Evolutionary conservation across 179 eudicot genomes (phyloP).

Genomic region (Camellia oleifera): DNA sequence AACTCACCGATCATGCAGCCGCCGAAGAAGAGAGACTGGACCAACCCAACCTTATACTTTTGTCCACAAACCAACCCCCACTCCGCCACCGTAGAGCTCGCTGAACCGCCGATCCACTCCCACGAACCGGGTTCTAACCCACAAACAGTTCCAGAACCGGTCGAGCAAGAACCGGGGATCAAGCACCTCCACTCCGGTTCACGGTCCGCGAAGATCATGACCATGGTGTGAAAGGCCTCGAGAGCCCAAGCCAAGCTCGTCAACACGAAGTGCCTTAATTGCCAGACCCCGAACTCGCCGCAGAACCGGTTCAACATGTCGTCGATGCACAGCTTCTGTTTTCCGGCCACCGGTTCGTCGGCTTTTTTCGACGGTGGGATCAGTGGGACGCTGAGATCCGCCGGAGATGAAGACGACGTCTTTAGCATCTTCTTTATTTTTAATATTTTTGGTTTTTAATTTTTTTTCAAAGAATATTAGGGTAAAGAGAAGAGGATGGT

Average conservation of each 20-base stretch:
- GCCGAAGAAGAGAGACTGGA: constrained; percentile 70
- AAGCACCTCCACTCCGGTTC: constrained; percentile 68
- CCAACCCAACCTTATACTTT: constrained; percentile 76
- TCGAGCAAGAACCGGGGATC: constrained; percentile 21
- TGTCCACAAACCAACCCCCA: constrained; percentile 66
- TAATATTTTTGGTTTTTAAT: too few species aligned
- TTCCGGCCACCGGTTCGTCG: not conserved
- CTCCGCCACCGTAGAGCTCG: constrained; percentile 61
- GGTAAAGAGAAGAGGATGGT: too few species aligned
- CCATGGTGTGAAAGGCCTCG: constrained; percentile 88
- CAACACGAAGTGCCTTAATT: constrained; percentile 57
- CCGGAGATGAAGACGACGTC: not conserved
- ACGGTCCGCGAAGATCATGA: constrained; percentile 82
- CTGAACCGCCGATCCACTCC: constrained; percentile 58
- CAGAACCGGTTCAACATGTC: constrained; percentile 60
- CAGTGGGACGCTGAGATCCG: constrained; percentile 19
- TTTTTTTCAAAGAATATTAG: too few species aligned
- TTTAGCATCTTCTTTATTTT: not conserved
- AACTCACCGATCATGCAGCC: constrained; percentile 77
- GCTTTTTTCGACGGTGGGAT: constrained; percentile 6
- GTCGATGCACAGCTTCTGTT: constrained; percentile 51
- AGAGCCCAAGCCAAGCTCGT: constrained; percentile 80
- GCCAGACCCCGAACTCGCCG: constrained; percentile 88
- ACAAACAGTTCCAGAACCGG: constrained; percentile 28
- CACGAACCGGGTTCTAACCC: constrained; percentile 47